Conservation (phyloP, 108 stramenopile species). For the Stephanodiscus triporus region DNA sequence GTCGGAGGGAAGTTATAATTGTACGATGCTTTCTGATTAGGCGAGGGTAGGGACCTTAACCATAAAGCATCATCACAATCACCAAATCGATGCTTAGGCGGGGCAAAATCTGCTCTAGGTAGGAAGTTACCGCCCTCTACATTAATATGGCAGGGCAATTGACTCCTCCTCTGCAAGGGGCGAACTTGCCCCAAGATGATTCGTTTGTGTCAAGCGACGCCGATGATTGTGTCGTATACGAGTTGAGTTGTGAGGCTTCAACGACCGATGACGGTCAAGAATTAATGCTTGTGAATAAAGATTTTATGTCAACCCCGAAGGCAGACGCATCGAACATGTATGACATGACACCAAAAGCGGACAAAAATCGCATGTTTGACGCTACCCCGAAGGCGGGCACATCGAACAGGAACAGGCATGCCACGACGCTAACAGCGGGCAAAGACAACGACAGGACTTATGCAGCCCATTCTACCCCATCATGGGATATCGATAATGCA, state of each 20-base stretch:
- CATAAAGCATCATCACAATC: too few species aligned
- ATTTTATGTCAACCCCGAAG: neutral
- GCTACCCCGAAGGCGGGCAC: neutral
- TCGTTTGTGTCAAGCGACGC: neutral
- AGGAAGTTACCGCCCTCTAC: too few species aligned
- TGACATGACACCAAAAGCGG: neutral
- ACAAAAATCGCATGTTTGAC: neutral
- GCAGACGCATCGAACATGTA: neutral
- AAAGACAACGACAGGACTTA: neutral
- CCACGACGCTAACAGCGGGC: neutral
- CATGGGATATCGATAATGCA: conserved; percentile 12
- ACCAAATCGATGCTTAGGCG: too few species aligned
- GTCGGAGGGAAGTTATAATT: too few species aligned
- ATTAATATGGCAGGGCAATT: too few species aligned
- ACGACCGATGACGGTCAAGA: conserved; percentile 1
- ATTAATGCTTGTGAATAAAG: neutral
- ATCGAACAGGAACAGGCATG: neutral
- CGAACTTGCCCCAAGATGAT: too few species aligned
- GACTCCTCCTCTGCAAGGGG: too few species aligned
- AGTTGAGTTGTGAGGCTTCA: neutral
- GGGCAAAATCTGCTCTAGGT: too few species aligned
- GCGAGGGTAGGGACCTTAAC: too few species aligned
- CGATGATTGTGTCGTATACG: neutral
- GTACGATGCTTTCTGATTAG: too few species aligned
- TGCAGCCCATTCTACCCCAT: conserved; percentile 8